Base-by-base conservation (phyloP, 305 asterid species). In the Solanum hybrid region DNA sequence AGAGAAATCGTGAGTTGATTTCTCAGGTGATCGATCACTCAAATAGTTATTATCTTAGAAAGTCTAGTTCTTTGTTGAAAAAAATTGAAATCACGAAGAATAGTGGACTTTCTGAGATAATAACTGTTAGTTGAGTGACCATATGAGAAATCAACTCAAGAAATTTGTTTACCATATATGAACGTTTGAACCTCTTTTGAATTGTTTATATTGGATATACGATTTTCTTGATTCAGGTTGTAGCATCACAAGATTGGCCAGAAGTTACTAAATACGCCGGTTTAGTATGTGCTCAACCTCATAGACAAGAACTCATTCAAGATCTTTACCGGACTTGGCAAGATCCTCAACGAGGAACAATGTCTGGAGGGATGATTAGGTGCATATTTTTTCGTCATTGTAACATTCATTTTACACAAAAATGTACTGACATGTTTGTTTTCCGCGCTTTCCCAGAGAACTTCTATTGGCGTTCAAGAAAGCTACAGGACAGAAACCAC, bases 241-340 rank as follows among this genome's bases (percentile, higher is more conserved):
- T 92, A 69, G 94, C 94, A 26, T 92, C 94, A 31, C 93, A 91
- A 90, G 94, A 92, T 81, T 92, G 94, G 94, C 94, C 94, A 8
- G 93, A 92, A 86, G 93, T 92, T 60, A 91, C 94, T 13, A 92
- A 89, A 79, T 92, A 92, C 76, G 90, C 93, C 0, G 92, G 94
- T 36, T 75, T 92, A 40, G 94, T 92, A 13, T 88, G 93, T 35
- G 94, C 94, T 82, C 94, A 92, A 77, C 91, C 93, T 85, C 94
- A 90, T 14, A 88, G 94, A 75, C 94, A 92, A 84, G 94, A 92
- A 79, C 90, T 92, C 22, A 92, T 92, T 90, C 90, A 92, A 78
- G 94, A 92, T 79, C 88, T 92, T 46, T 92, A 90, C 60, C 89
- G 90, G 89, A 90, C 92, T 4, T 92, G 93, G 93, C 79, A 89